Evolutionary conservation across 2,329 filamentous ascomycete species (phyloP).

Genomic region (Thermochaetoides dissita): DNA sequence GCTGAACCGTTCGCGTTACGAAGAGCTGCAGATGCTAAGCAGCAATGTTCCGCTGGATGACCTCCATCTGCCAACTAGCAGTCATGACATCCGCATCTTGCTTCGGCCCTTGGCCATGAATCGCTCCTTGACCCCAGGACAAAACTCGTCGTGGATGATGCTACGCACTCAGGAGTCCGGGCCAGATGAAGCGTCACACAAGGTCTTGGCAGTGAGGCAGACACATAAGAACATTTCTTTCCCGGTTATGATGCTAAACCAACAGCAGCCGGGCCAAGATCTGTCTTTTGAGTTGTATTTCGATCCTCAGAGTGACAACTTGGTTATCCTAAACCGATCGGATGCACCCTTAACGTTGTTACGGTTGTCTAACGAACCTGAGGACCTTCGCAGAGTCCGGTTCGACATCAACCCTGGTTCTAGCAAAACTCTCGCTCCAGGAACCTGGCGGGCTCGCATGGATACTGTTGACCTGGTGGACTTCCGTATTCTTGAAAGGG

Average conservation of each 20-base stretch:
- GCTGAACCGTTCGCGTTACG: conserved; percentile 31
- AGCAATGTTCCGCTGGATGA: conserved; percentile 39
- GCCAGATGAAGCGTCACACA: conserved; percentile 37
- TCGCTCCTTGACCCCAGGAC: conserved; percentile 37
- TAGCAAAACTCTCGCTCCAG: conserved; percentile 35
- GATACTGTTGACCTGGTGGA: conserved; percentile 37
- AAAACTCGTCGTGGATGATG: conserved; percentile 41
- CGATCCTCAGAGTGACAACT: conserved; percentile 43
- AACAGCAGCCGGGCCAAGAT: conserved; percentile 25
- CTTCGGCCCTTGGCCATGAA: conserved; percentile 39
- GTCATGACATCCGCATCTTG: conserved; percentile 40
- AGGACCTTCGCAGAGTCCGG: conserved; percentile 21
- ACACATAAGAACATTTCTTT: conserved; percentile 47
- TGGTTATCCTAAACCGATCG: conserved; percentile 42
- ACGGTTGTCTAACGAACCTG: conserved; percentile 28
- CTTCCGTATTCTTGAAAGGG: conserved; percentile 42
- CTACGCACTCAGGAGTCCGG: conserved; percentile 40
- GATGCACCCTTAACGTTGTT: conserved; percentile 38
- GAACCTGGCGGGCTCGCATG: conserved; percentile 43
- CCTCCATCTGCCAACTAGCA: conserved; percentile 28
- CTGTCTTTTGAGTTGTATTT: conserved; percentile 49
- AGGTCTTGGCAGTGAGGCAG: conserved; percentile 46
- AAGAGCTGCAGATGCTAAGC: conserved; percentile 26
- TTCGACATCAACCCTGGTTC: conserved; percentile 27
- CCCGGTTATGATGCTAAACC: conserved; percentile 40